These are phyloP conservation scores for Eucommia ulmoides DNA, from an alignment of 257 asterid species.

Conservation along the genomic window DNA sequence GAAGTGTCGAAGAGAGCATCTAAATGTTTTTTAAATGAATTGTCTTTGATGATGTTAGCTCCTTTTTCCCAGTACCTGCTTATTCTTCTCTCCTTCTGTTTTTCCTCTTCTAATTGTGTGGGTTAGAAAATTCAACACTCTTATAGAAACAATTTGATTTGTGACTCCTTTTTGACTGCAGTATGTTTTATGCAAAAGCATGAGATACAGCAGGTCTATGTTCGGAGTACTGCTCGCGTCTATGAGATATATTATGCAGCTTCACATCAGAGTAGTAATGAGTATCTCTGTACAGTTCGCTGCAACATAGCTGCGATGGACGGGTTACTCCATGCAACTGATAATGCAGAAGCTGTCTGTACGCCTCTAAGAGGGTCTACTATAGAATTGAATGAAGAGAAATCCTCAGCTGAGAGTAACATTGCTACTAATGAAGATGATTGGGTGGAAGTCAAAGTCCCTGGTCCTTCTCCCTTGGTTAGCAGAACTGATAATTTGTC, in stretches of 20 bases:
- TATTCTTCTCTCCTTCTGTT: not conserved
- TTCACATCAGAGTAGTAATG: conserved; percentile 31
- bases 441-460: conserved; percentile 64
- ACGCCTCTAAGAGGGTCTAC: conserved; percentile 18
- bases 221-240: conserved; percentile 86
- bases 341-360: conserved; percentile 21
- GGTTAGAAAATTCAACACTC: not conserved
- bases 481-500: conserved; percentile 18
- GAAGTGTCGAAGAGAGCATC: not conserved
- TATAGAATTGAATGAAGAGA: conserved; percentile 24
- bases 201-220: conserved; percentile 61
- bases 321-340: conserved; percentile 38
- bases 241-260: conserved; percentile 63
- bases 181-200: conserved; percentile 50
- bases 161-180: conserved; percentile 19
- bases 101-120: not conserved
- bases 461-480: conserved; percentile 23
- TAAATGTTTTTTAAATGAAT: not conserved
- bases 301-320: conserved; percentile 72
- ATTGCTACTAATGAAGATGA: conserved; percentile 56
- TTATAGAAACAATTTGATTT: not conserved
- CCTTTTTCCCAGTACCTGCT: not conserved
- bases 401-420: conserved; percentile 24
- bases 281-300: conserved; percentile 79
- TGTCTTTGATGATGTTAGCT: not conserved